Evolutionary conservation across 257 asterid genomes (phyloP).

Genomic region (Solanum piurae): DNA sequence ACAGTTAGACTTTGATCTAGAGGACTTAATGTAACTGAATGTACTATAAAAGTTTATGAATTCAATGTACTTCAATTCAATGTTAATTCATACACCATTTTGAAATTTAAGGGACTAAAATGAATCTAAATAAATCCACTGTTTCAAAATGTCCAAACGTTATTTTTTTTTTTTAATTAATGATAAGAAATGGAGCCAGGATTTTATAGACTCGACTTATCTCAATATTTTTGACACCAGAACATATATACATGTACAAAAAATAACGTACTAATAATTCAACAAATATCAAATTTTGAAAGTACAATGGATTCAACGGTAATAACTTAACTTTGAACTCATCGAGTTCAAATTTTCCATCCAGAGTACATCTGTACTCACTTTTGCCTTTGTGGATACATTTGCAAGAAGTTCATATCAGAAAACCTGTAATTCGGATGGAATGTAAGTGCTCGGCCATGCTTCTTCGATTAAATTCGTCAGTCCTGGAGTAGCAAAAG

Average conservation of each 20-base stretch:
- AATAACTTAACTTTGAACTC: neutral
- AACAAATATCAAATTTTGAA: neutral
- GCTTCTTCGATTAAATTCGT: neutral
- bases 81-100: neutral
- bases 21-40: neutral
- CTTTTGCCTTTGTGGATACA: neutral
- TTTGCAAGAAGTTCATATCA: neutral
- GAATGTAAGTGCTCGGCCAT: neutral
- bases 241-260: neutral
- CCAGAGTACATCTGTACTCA: neutral
- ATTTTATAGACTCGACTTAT: neutral
- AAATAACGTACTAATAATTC: neutral
- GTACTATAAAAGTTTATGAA: neutral
- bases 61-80: neutral
- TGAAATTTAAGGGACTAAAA: neutral
- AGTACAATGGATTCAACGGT: neutral
- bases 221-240: neutral
- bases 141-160: neutral
- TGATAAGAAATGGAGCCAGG: neutral
- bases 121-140: neutral
- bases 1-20: neutral
- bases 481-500: neutral
- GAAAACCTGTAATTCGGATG: neutral
- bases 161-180: no score
- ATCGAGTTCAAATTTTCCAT: neutral